These are phyloP conservation scores for Bimuria novae-zelandiae DNA, from an alignment of 2,329 filamentous ascomycete species.

Conservation along the genomic window DNA sequence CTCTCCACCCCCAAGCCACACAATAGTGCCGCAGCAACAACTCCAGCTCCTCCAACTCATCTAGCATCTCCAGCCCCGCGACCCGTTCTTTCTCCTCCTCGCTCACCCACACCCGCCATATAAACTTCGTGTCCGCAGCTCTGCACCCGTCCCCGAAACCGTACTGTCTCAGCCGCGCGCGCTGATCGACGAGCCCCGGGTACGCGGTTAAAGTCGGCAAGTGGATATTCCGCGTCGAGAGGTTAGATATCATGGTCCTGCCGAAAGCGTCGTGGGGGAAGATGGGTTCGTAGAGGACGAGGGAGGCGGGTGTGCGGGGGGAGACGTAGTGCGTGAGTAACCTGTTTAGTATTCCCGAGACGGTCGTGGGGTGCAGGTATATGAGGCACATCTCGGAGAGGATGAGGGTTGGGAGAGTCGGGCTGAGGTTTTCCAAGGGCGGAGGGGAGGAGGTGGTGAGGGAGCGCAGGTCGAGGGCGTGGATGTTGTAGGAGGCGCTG, in stretches of 20 bases:
- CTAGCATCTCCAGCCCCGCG: conserved; percentile 79
- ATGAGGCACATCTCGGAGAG: conserved; percentile 96
- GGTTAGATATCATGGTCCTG: conserved; percentile 87
- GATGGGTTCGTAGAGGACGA: conserved; percentile 89
- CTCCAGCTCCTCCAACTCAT: conserved; percentile 94
- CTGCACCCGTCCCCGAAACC: conserved; percentile 66
- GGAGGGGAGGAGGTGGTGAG: conserved; percentile 46
- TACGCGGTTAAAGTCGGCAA: conserved; percentile 83
- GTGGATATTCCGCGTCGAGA: conserved; percentile 77
- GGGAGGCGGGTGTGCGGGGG: conserved; percentile 56
- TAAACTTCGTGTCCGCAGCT: conserved; percentile 65
- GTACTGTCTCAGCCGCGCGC: conserved; percentile 65
- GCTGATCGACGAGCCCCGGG: conserved; percentile 69
- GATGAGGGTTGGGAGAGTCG: conserved; percentile 74
- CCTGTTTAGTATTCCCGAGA: conserved; percentile 63
- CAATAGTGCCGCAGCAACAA: conserved; percentile 87
- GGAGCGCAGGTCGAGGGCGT: conserved; percentile 69
- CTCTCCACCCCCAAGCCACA: conserved; percentile 84
- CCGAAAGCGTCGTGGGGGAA: conserved; percentile 85
- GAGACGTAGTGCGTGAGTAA: conserved; percentile 44
- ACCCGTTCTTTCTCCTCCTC: conserved; percentile 77
- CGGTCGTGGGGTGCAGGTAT: conserved; percentile 73
- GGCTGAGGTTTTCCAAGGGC: conserved; percentile 50
- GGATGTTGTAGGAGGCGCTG: conserved; percentile 58
- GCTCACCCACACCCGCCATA: conserved; percentile 78